Evolutionary conservation across 257 asterid species (phyloP).

Genomic region (Nicotiana paniculata): DNA sequence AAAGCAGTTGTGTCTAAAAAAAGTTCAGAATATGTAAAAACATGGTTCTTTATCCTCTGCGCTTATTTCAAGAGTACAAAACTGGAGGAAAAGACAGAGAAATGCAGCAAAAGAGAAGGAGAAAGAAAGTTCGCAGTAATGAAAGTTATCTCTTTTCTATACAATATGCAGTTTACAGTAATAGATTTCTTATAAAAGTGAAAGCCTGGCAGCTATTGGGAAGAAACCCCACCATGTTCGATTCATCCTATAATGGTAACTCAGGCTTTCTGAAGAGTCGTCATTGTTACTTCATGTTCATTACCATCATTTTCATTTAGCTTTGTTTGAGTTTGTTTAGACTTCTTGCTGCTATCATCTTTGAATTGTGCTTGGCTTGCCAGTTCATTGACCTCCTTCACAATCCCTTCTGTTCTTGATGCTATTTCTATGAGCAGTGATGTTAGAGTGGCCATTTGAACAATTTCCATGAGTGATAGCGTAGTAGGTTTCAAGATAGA

Average conservation of each 20-base stretch:
- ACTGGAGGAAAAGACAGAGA: neutral
- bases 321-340: slow-evolving; percentile 22
- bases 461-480: slow-evolving; percentile 38
- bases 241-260: slow-evolving; percentile 5
- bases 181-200: slow-evolving; percentile 9
- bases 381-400: slow-evolving; percentile 35
- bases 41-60: slow-evolving; percentile 1
- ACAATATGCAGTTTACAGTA: slow-evolving; percentile 11
- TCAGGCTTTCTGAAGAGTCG: slow-evolving; percentile 38
- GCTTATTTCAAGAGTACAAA: slow-evolving; percentile 2
- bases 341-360: slow-evolving; percentile 23
- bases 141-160: neutral
- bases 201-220: neutral
- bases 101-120: neutral
- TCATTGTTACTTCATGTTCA: slow-evolving; percentile 25
- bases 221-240: neutral
- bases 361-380: slow-evolving; percentile 56
- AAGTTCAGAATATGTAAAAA: neutral
- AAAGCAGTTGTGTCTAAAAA: neutral
- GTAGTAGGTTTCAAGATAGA: slow-evolving; percentile 2
- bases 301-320: slow-evolving; percentile 13
- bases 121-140: neutral
- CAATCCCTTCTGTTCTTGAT: slow-evolving; percentile 45
- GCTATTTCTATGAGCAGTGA: slow-evolving; percentile 63
- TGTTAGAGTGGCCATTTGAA: slow-evolving; percentile 49